These are phyloP conservation scores for Orbilia brochopaga DNA, from an alignment of 2,329 filamentous ascomycete species.

Conservation along the genomic window DNA sequence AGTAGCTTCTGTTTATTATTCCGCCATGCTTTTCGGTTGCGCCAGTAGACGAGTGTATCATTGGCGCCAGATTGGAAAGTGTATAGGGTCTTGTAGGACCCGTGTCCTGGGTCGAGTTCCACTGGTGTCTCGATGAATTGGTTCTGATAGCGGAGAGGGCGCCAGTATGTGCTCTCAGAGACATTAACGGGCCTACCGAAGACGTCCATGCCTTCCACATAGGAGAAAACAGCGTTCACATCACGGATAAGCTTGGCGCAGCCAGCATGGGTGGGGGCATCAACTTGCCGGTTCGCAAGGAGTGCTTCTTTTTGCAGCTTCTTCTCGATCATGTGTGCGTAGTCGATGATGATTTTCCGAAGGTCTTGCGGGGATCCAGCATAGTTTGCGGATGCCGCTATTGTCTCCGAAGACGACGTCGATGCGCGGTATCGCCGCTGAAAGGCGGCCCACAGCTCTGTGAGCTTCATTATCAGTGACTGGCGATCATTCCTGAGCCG, in stretches of 20 bases:
- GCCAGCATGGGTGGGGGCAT: not conserved
- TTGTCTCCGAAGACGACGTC: not conserved
- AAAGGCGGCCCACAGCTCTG: constrained; percentile 12
- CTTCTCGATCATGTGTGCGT: constrained; percentile 1
- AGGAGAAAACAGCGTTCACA: constrained; percentile 6
- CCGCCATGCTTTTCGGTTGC: not conserved
- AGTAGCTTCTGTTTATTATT: not conserved
- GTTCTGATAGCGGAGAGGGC: not conserved
- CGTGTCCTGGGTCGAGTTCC: constrained; percentile 3
- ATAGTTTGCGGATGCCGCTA: not conserved
- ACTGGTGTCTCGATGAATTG: constrained; percentile 10
- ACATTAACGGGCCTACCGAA: not conserved
- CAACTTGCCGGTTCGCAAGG: not conserved
- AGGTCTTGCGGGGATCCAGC: constrained; percentile 14
- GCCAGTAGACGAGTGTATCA: constrained; percentile 18
- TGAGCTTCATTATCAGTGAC: constrained; percentile 9
- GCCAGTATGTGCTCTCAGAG: constrained; percentile 9
- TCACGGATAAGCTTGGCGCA: not conserved
- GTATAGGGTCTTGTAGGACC: constrained; percentile 6
- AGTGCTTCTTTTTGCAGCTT: not conserved
- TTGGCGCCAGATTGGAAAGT: constrained; percentile 6
- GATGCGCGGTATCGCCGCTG: not conserved
- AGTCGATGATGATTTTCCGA: not conserved
- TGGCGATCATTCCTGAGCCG: not conserved
- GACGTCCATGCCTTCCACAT: constrained; percentile 4